phyloP scores from a whole-genome alignment of 441 rosid genomes.

The Populus trichocarpa region DNA sequence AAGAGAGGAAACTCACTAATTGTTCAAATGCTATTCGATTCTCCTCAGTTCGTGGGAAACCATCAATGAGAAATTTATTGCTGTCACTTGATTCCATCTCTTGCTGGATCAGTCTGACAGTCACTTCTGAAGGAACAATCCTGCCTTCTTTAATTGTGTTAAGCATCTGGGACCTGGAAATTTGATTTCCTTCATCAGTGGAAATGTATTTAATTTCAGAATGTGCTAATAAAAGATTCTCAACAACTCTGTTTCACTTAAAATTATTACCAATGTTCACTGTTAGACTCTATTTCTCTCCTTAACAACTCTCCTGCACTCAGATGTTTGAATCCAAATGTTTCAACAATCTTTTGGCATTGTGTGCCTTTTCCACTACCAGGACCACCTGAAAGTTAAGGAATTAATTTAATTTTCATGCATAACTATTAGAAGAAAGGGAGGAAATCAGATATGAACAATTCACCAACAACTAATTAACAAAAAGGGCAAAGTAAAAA shows the following conservation, averaged over 20 bases:
- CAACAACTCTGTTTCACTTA: not conserved
- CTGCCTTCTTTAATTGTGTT: slow-evolving; percentile 70
- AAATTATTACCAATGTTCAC: slow-evolving; percentile 59
- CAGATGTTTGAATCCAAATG: slow-evolving; percentile 75
- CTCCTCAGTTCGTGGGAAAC: slow-evolving; percentile 89
- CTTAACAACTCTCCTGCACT: slow-evolving; percentile 95
- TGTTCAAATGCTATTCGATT: slow-evolving; percentile 71
- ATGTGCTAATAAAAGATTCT: not conserved
- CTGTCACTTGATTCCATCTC: slow-evolving; percentile 66
- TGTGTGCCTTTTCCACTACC: slow-evolving; percentile 98
- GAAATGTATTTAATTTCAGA: not conserved
- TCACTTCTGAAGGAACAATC: slow-evolving; percentile 90
- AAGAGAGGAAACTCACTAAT: slow-evolving; percentile 42
- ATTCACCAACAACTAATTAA: not conserved
- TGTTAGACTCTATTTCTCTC: slow-evolving; percentile 67
- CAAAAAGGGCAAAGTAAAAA: no score
- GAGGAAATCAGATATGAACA: not conserved
- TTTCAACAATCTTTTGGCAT: slow-evolving; percentile 60
- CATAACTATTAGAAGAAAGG: not conserved
- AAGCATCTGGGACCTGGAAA: slow-evolving; percentile 66
- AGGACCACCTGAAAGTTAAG: slow-evolving; percentile 65
- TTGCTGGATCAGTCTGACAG: slow-evolving; percentile 74
- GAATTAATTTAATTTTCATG: not conserved
- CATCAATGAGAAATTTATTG: slow-evolving; percentile 79
- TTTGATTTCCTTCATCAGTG: slow-evolving; percentile 14